Conservation (phyloP, 1,139 yeast species). For the Sugiyamaella castrensis region DNA sequence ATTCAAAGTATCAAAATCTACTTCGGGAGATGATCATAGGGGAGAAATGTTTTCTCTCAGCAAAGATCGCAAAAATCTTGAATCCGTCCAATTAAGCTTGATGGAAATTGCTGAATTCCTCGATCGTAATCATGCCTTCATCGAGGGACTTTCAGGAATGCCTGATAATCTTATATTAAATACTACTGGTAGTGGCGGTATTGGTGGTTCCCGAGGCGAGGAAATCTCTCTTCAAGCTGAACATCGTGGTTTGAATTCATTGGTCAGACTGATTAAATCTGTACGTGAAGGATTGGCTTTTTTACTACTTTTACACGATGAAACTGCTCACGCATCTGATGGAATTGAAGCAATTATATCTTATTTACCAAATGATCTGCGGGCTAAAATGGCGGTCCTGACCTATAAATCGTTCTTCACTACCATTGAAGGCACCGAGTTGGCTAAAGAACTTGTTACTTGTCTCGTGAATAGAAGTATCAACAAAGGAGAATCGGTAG, state of each 20-base stretch:
- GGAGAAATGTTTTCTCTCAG: conserved; percentile 16
- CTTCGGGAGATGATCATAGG: conserved; percentile 21
- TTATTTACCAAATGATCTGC: conserved; percentile 63
- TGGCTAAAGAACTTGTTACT: conserved; percentile 81
- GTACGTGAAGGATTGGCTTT: conserved; percentile 90
- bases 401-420: conserved; percentile 76
- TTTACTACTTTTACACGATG: conserved; percentile 76
- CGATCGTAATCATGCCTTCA: conserved; percentile 39
- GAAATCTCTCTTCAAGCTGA: conserved; percentile 88
- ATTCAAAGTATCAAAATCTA: conserved; percentile 43
- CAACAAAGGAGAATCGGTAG: conserved; percentile 90
- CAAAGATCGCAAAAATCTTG: conserved; percentile 26
- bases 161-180: conserved; percentile 30
- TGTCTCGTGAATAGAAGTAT: conserved; percentile 87
- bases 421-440: conserved; percentile 56
- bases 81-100: conserved; percentile 33
- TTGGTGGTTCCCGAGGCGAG: conserved; percentile 14
- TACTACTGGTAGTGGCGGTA: not conserved
- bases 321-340: conserved; percentile 45
- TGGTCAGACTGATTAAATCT: conserved; percentile 69
- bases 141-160: conserved; percentile 42
- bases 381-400: conserved; percentile 62
- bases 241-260: conserved; percentile 79
- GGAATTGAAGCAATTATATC: conserved; percentile 64
- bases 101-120: conserved; percentile 39